Base-by-base conservation (phyloP, 345 rosid species). In the Mallotus nudiflorus region DNA sequence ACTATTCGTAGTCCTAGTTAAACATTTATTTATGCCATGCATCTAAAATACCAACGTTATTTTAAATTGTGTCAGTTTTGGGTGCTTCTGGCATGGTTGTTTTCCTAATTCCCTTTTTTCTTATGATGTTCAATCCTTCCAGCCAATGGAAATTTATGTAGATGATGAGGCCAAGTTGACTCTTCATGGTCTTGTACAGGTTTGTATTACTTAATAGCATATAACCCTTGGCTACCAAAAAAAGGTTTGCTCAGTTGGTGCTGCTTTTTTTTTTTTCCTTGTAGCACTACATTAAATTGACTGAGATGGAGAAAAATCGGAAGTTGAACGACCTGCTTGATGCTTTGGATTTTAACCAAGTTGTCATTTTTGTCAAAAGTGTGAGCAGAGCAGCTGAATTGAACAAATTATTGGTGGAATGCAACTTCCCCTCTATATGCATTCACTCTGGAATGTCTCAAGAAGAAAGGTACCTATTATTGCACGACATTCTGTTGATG, bases 101-200 rank as follows among this genome's bases (percentile, higher is more conserved):
- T 46, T 19, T 68, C 1, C 53, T 19, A 14, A 42, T 56, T 68
- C 42, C 18, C 3, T 28, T 44, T 85, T 82, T 86, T 82, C 72
- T 84, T 85, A 75, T 85, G 78, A 83, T 82, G 71, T 85, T 82
- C 84, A 37, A 79, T 82, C 84, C 80, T 90, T 91, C 73, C 97
- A 94, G 97, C 98, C 98, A n/a, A 94, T 94, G 97, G 97, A 94
- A 83, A 94, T 94, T 72, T 94, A 94, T 84, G 97, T 94, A 46
- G 97, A 91, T 27, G 97, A 90, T 25, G 98, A 91, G 81, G 97
- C 98, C 73, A 91, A 94, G 82, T 79, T 94, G 88, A 94, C 97
- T 56, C 97, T 94, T 45, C 98, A 91, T 66, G 97, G 98, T 50
- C 96, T 94, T 79, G 97, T 94, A 62, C 97, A 91, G 92, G 98